Evolutionary conservation across 192 early-diverging fungal species (phyloP), one percentile per base, ranked within the genome.

Genomic region (Haplosporangium gracile): DNA sequence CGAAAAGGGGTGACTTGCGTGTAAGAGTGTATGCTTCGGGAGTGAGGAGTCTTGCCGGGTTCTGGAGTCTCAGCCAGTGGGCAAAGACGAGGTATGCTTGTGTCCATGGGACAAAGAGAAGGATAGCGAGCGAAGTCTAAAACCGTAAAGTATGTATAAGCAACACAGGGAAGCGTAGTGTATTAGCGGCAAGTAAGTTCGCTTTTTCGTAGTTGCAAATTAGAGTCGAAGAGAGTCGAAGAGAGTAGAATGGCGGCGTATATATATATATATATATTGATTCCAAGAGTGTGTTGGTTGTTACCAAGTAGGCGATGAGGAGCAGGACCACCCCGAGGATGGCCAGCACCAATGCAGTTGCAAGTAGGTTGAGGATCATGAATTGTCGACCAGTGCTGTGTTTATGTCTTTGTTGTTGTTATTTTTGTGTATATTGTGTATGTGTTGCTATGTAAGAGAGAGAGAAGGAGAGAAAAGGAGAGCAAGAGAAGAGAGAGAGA

Each of bases 41-140:
- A 0, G 74, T 85, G 43, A 80, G 78, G 16, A 85, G 63, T n/a
- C 83, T 34, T 8, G 78, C 74, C 72, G 83, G 83, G 45, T 85
- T 85, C 26, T 85, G 74, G 32, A 85, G 63, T 24, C 78, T 68
- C 0, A 85, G 57, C 83, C 83, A 85, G 63, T 85, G 83, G 15
- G 83, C 83, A 73, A 85, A 85, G 60, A 85, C 83, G 1, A 85
- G 70, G 57, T 85, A 85, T 8, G 83, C 83, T 39, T 85, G 83
- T 16, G 83, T 85, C 83, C 83, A 85, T n/a, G 83, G 83, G 3
- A 85, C 69, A 49, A 85, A 85, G 34, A 85, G 60, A 34, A 85
- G 78, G n/a, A 85, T 77, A 26, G 75, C 83, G 0, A 85, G 83
- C 3, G 83, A 79, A n/a, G 83, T 85, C 83, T 85, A 26, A 29